phyloP scores from a whole-genome alignment of 768 basidiomycete species.

The Imleria badia region DNA sequence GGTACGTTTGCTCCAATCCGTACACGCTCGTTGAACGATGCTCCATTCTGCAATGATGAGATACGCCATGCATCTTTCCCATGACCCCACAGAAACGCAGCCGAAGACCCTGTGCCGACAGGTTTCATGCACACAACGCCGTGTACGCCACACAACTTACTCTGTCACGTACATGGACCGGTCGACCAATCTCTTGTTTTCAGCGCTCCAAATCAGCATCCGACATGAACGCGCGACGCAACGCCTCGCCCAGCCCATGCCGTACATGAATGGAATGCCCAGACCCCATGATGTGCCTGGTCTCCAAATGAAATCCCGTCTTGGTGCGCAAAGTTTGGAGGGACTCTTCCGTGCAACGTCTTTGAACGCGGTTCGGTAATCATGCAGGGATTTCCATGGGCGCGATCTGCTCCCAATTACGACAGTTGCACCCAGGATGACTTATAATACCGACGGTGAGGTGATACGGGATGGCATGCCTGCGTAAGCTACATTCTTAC shows the following conservation, averaged over 20 bases:
- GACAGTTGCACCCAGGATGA: background rate
- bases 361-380: background rate
- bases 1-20: too few relatives aligned
- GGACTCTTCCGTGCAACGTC: background rate
- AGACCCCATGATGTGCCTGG: background rate
- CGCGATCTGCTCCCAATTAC: slow-evolving; percentile 11
- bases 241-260: background rate
- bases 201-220: background rate
- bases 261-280: background rate
- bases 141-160: too few relatives aligned
- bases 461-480: background rate
- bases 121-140: too few relatives aligned
- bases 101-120: too few relatives aligned
- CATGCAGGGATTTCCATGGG: background rate
- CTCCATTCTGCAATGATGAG: too few relatives aligned
- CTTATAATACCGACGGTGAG: background rate
- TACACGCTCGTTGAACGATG: too few relatives aligned
- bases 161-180: too few relatives aligned
- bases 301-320: background rate
- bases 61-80: too few relatives aligned
- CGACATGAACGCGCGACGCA: background rate
- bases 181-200: too few relatives aligned
- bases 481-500: background rate
- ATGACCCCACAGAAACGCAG: too few relatives aligned
- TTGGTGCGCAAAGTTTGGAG: background rate